A percentile compares a stretch with the other conserved stretches of the same genome.
phyloP scores from a whole-genome alignment of 139 green algal genomes.

The Chlorella sp. region DNA sequence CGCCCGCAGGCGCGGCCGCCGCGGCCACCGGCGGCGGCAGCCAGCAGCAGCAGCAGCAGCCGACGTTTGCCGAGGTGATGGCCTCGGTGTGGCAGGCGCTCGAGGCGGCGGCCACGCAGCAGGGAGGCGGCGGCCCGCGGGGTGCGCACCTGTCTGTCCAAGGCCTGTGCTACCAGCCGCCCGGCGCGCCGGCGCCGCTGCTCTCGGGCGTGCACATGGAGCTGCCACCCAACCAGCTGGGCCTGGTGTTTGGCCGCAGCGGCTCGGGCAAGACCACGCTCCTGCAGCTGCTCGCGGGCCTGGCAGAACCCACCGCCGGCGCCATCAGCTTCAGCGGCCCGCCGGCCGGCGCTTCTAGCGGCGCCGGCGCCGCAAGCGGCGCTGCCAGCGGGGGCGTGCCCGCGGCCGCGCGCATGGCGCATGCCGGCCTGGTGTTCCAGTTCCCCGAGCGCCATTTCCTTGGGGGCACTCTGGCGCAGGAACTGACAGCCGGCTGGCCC shows the following conservation, averaged over 20 bases:
- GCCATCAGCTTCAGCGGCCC: conserved; percentile 33
- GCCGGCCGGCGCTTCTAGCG: neutral
- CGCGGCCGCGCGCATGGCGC: conserved; percentile 25
- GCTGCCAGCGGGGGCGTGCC: neutral
- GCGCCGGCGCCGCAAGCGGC: neutral
- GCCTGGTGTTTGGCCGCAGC: conserved; percentile 80
- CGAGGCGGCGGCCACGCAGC: conserved; percentile 3
- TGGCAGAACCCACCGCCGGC: conserved; percentile 63
- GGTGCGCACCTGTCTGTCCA: conserved; percentile 16
- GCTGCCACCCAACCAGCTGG: conserved; percentile 71
- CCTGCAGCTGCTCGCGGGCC: conserved; percentile 75
- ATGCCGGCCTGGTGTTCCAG: conserved; percentile 92
- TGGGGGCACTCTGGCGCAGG: conserved; percentile 47
- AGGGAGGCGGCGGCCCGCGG: neutral
- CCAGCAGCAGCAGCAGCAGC: neutral
- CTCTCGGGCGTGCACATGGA: conserved; percentile 66
- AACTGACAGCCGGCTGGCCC: conserved; percentile 74
- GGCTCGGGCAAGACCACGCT: conserved; percentile 93
- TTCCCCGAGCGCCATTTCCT: conserved; percentile 97
- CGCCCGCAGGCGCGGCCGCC: neutral
- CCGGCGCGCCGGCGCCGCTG: conserved; percentile 58
- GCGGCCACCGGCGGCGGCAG: neutral
- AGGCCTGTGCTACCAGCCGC: conserved; percentile 1
- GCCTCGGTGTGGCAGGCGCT: conserved; percentile 21
- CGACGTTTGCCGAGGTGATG: conserved; percentile 41